phyloP scores from a whole-genome alignment of 2,329 filamentous ascomycete species.

The Monilinia vaccinii-corymbosi region DNA sequence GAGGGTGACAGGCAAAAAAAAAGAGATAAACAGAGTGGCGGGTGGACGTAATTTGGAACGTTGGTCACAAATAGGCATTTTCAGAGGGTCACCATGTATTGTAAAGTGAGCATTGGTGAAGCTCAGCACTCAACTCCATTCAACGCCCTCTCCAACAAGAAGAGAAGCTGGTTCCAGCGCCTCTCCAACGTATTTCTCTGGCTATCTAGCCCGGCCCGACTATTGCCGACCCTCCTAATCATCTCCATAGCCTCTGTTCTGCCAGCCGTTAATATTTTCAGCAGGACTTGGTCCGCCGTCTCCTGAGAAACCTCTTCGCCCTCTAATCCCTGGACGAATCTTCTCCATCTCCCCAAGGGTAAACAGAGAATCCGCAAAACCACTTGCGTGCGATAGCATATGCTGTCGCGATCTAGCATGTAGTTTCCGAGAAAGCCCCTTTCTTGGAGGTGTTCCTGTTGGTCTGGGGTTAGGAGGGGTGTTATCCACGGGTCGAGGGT shows the following conservation, averaged over 20 bases:
- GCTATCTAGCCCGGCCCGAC: slow-evolving; percentile 13
- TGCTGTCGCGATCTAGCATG: slow-evolving; percentile 39
- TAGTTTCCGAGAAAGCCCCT: slow-evolving; percentile 43
- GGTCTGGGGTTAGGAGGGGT: slow-evolving; percentile 20
- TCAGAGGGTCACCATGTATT: background rate
- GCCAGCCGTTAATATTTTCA: slow-evolving; percentile 18
- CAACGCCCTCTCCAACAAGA: slow-evolving; percentile 14
- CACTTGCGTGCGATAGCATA: slow-evolving; percentile 48
- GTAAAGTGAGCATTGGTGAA: background rate
- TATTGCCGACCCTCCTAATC: slow-evolving; percentile 5
- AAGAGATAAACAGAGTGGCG: background rate
- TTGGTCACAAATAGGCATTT: background rate
- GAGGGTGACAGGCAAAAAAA: background rate
- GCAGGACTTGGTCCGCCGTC: slow-evolving; percentile 33
- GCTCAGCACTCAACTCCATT: slow-evolving; percentile 13
- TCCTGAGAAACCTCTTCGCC: slow-evolving; percentile 37
- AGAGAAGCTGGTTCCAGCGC: slow-evolving; percentile 22
- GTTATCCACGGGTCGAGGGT: slow-evolving; percentile 25
- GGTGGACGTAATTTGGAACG: background rate
- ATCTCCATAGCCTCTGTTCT: slow-evolving; percentile 11
- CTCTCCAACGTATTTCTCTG: slow-evolving; percentile 18
- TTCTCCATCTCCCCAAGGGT: slow-evolving; percentile 34
- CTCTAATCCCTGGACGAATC: slow-evolving; percentile 37
- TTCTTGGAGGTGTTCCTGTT: slow-evolving; percentile 36
- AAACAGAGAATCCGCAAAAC: slow-evolving; percentile 37